Evolutionary conservation across 106 monocot species (phyloP).

Genomic region (Xerophyta viscosa): DNA sequence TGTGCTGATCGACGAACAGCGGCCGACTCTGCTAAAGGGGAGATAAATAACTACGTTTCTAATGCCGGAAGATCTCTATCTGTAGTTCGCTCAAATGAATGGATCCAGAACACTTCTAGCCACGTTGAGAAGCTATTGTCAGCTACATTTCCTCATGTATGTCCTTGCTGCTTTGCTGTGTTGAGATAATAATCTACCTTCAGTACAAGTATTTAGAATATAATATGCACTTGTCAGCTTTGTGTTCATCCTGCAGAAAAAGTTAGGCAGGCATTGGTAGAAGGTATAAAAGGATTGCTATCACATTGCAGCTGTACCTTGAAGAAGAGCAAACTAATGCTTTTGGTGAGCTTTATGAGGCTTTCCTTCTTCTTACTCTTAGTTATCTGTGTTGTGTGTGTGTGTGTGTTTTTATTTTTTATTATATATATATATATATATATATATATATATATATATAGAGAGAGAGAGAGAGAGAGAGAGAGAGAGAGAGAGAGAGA

Average conservation of each 20-base stretch:
- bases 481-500: too few relatives aligned
- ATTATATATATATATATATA: too few relatives aligned
- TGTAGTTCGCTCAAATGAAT: constrained; percentile 62
- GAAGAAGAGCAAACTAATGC: constrained; percentile 68
- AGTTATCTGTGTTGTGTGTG: too few relatives aligned
- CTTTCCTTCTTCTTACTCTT: neutral
- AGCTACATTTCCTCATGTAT: constrained; percentile 84
- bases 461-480: too few relatives aligned
- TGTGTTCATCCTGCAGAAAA: constrained; percentile 73
- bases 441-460: too few relatives aligned
- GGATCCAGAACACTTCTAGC: constrained; percentile 59
- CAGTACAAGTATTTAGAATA: neutral
- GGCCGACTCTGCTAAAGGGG: constrained; percentile 3
- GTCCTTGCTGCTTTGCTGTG: neutral
- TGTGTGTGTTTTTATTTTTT: too few relatives aligned
- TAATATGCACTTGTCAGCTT: constrained; percentile 39
- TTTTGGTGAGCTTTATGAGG: constrained; percentile 56
- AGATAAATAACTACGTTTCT: constrained; percentile 6
- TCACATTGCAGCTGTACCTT: constrained; percentile 50
- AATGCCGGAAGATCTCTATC: constrained; percentile 23
- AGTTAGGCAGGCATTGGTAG: constrained; percentile 65
- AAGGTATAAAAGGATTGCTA: constrained; percentile 48
- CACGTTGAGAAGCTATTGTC: constrained; percentile 77
- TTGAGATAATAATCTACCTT: neutral
- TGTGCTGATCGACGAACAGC: constrained; percentile 1